Conservation (phyloP, 495 filamentous ascomycete genomes). For the Penicillium cosmopolitanum region DNA sequence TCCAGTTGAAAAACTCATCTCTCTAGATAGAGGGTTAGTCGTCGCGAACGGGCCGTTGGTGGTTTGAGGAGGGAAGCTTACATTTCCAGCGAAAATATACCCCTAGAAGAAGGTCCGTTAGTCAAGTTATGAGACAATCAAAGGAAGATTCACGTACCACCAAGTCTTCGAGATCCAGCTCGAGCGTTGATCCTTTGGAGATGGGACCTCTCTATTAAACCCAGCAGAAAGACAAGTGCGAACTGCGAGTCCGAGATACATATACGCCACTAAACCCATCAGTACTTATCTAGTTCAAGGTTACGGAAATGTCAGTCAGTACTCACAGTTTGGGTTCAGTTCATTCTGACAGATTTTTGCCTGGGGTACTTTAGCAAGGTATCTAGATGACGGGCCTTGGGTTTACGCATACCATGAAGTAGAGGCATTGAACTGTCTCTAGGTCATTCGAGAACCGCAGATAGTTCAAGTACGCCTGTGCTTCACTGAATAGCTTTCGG, state of each 20-base stretch:
- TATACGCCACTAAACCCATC: slow-evolving; percentile 41
- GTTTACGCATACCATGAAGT: slow-evolving; percentile 38
- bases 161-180: slow-evolving; percentile 48
- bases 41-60: neutral
- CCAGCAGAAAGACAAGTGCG: slow-evolving; percentile 47
- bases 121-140: neutral
- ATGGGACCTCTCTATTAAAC: slow-evolving; percentile 42
- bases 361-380: slow-evolving; percentile 22
- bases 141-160: slow-evolving; percentile 35
- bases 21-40: slow-evolving; percentile 20
- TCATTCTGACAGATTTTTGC: slow-evolving; percentile 50
- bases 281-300: slow-evolving; percentile 10
- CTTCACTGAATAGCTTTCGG: slow-evolving; percentile 46
- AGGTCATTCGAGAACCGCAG: slow-evolving; percentile 44
- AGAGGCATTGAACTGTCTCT: slow-evolving; percentile 46
- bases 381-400: too few relatives aligned
- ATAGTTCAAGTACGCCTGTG: slow-evolving; percentile 41
- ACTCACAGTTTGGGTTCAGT: slow-evolving; percentile 44
- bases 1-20: slow-evolving; percentile 48
- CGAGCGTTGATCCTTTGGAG: slow-evolving; percentile 38
- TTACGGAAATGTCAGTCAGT: neutral
- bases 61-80: slow-evolving; percentile 18
- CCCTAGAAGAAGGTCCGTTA: slow-evolving; percentile 24
- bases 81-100: slow-evolving; percentile 48
- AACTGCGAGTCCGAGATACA: slow-evolving; percentile 47